phyloP scores from a whole-genome alignment of 2,329 filamentous ascomycete genomes.

The Hypoxylon sp. region DNA sequence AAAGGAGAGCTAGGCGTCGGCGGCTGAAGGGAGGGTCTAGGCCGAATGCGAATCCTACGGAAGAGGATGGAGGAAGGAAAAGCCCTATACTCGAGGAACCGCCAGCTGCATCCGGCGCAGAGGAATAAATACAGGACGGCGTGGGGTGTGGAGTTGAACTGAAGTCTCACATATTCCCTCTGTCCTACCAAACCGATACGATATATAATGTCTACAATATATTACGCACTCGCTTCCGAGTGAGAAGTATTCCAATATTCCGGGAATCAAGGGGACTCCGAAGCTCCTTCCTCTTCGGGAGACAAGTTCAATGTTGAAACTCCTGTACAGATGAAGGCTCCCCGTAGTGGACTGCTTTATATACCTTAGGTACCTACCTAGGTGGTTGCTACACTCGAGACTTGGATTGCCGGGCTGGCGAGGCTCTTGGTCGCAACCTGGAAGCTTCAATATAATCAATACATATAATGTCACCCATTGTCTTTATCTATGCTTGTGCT shows the following conservation, averaged over 20 bases:
- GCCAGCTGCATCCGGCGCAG: conserved; percentile 27
- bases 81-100: conserved; percentile 38
- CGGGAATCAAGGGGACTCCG: conserved; percentile 1
- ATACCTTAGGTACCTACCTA: no score
- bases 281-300: neutral
- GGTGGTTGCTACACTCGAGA: conserved; percentile 7
- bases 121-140: conserved; percentile 20
- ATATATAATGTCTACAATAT: conserved; percentile 41
- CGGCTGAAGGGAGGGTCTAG: conserved; percentile 44
- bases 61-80: conserved; percentile 39
- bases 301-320: neutral
- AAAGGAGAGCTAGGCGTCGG: conserved; percentile 46
- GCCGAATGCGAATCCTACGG: conserved; percentile 31
- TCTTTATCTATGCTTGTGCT: no score
- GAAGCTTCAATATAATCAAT: neutral
- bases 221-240: conserved; percentile 11
- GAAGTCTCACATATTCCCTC: conserved; percentile 8
- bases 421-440: neutral
- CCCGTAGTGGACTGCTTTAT: conserved; percentile 7
- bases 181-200: conserved; percentile 20
- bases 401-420: conserved; percentile 3
- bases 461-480: no score
- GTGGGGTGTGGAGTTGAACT: neutral
- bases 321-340: conserved; percentile 3
- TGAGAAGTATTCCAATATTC: conserved; percentile 11